A percentile compares a stretch with the other conserved stretches of the same genome.
Conservation (phyloP, 148 eudicot genomes). For the Spergularia bocconei region DNA sequence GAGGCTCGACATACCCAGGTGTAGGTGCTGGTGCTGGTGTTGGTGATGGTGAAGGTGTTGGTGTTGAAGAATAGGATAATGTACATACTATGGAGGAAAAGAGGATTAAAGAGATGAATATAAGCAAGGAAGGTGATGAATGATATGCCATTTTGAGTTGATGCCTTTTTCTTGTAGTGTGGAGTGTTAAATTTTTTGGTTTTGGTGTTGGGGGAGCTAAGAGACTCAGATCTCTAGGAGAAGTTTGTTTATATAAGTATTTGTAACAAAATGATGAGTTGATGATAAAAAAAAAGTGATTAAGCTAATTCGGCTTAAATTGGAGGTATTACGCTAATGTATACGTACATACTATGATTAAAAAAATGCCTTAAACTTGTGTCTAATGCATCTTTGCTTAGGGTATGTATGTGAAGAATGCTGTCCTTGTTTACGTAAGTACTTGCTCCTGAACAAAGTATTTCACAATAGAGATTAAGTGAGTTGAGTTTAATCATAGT, state of each 20-base stretch:
- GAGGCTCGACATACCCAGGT: no score
- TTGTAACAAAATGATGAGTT: background rate
- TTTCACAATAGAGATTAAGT: no score
- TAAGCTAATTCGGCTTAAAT: background rate
- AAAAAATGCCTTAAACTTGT: constrained; percentile 11
- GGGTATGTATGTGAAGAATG: background rate
- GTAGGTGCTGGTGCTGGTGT: no score
- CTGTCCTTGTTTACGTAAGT: constrained; percentile 22
- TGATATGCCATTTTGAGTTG: constrained; percentile 18
- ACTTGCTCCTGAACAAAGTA: background rate
- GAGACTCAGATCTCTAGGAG: constrained; percentile 25
- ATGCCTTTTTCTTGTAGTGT: background rate
- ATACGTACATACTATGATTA: constrained; percentile 9
- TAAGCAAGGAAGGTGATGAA: background rate
- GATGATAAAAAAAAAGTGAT: background rate
- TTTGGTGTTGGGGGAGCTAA: constrained; percentile 12
- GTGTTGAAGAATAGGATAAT: background rate
- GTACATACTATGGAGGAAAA: constrained; percentile 6
- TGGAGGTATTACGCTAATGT: background rate
- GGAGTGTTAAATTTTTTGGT: background rate
- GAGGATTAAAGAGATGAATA: constrained; percentile 14
- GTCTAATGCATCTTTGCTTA: constrained; percentile 14
- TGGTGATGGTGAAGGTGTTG: no score
- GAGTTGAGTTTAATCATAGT: no score
- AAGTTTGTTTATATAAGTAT: constrained; percentile 27